Conservation (phyloP, 2,329 filamentous ascomycete genomes). For the Leptoxyphium fumago region DNA sequence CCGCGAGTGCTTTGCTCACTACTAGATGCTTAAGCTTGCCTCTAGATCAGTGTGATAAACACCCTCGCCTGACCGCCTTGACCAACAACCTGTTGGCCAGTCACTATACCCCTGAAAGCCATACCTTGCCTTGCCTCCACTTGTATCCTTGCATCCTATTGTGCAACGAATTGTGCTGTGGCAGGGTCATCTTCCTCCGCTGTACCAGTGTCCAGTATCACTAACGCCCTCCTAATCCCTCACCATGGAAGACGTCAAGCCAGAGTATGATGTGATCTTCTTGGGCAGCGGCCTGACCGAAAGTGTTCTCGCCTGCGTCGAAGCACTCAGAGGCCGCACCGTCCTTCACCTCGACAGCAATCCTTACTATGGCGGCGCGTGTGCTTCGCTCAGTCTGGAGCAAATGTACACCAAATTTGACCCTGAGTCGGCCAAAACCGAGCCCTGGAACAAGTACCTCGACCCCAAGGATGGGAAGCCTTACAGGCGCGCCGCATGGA, state of each 20-base stretch:
- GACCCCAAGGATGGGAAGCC: background rate
- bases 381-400: constrained; percentile 93
- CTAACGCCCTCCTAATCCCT: constrained; percentile 3
- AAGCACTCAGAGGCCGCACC: constrained; percentile 98
- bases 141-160: too few relatives aligned
- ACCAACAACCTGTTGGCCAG: too few relatives aligned
- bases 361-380: constrained; percentile 95
- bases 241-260: constrained; percentile 93
- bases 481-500: constrained; percentile 93
- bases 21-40: background rate
- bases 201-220: too few relatives aligned
- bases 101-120: too few relatives aligned
- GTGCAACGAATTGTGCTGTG: too few relatives aligned
- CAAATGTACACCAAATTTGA: constrained; percentile 94
- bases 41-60: too few relatives aligned
- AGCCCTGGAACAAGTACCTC: constrained; percentile 90
- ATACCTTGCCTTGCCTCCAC: too few relatives aligned
- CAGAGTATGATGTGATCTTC: constrained; percentile 97
- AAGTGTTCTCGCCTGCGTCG: constrained; percentile 93
- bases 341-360: constrained; percentile 98
- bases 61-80: too few relatives aligned
- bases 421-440: constrained; percentile 61
- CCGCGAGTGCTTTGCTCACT: background rate
- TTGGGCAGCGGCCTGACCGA: constrained; percentile 96
- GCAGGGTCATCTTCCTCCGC: too few relatives aligned